Percentiles rank a stretch among this genome's conserved stretches.
phyloP scores from a whole-genome alignment of 352 stramenopile species.

The Phytopythium litorale region DNA sequence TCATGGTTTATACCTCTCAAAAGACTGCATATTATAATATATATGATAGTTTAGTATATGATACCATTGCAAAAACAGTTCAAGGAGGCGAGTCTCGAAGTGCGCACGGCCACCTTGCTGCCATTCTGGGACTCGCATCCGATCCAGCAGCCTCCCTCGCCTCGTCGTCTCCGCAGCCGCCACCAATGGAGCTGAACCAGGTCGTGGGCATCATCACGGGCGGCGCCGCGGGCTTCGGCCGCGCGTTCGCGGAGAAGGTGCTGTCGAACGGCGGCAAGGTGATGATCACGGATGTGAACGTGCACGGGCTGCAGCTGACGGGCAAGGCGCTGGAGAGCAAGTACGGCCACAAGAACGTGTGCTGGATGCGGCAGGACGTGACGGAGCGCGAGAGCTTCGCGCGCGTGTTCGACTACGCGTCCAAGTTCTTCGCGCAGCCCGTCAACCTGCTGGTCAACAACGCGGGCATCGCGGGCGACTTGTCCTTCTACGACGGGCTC shows the following conservation, averaged over 20 bases:
- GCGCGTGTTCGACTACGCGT: conserved; percentile 50
- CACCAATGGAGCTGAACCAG: conserved; percentile 58
- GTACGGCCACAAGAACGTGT: conserved; percentile 49
- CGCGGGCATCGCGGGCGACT: conserved; percentile 60
- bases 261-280: conserved; percentile 45
- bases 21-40: background rate
- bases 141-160: background rate
- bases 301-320: conserved; percentile 48
- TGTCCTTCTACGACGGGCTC: conserved; percentile 38
- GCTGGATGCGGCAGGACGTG: conserved; percentile 69
- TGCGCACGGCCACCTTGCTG: background rate
- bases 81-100: background rate
- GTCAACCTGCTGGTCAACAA: conserved; percentile 84
- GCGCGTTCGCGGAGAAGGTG: conserved; percentile 58
- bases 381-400: conserved; percentile 61
- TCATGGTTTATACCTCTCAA: background rate
- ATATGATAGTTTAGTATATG: too few relatives aligned
- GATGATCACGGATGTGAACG: conserved; percentile 77
- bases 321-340: conserved; percentile 51
- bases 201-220: conserved; percentile 70
- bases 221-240: conserved; percentile 58
- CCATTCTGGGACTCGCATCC: conserved; percentile 2
- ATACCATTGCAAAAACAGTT: background rate
- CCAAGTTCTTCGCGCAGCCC: conserved; percentile 47
- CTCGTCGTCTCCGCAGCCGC: too few relatives aligned